Evolutionary conservation across 345 rosid genomes (phyloP).

Genomic region (sweet orange (Citrus sinensis)): DVS_A1.0 CM039167.1:4718001-4718500

Average conservation of each 20-base stretch:
- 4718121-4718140: background rate
- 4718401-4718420: background rate
- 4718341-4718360: background rate
- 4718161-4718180: background rate
- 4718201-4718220: background rate
- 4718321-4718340: background rate
- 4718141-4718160: background rate
- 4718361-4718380: background rate
- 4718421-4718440: background rate
- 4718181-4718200: background rate
- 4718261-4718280: too few relatives aligned
- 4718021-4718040: background rate
- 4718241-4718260: background rate
- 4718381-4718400: background rate
- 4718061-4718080: background rate
- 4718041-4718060: background rate
- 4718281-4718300: too few relatives aligned
- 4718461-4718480: slow-evolving; percentile 1
- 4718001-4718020: too few relatives aligned
- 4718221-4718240: background rate
- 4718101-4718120: background rate
- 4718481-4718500: background rate
- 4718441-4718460: background rate
- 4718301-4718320: too few relatives aligned
- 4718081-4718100: background rate